Evolutionary conservation across 345 rosid genomes (phyloP).

Genomic region (Citrus trifoliata): DNA sequence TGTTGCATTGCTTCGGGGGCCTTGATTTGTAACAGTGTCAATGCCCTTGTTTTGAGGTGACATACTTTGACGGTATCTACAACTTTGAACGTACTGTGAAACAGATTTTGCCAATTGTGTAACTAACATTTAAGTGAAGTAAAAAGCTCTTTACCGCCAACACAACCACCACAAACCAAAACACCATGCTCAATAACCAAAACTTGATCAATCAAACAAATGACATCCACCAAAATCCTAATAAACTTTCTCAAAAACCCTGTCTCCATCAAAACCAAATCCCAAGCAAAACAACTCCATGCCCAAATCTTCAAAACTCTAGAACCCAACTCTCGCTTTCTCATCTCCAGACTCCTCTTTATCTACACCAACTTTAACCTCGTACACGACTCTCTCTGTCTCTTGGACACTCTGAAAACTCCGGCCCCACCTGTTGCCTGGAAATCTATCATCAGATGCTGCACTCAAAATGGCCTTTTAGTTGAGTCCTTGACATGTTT

Average conservation of each 20-base stretch:
- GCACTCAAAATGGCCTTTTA: conserved; percentile 42
- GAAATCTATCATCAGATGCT: conserved; percentile 71
- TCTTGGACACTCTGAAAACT: conserved; percentile 42
- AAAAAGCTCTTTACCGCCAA: no score
- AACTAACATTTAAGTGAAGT: no score
- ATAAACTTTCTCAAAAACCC: conserved; percentile 40
- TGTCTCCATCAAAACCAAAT: conserved; percentile 28
- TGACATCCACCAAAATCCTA: conserved; percentile 36
- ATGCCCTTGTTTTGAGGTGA: no score
- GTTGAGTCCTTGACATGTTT: conserved; percentile 46
- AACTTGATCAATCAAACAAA: background rate
- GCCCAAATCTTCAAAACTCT: conserved; percentile 58
- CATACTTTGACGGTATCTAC: no score
- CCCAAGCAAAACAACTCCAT: conserved; percentile 66
- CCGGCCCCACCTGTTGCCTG: conserved; percentile 63
- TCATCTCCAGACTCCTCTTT: conserved; percentile 48
- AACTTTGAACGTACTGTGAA: conserved; percentile 7
- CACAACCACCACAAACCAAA: no score
- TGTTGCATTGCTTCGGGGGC: background rate
- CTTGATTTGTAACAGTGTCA: background rate
- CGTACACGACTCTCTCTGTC: conserved; percentile 40
- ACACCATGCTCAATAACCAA: background rate
- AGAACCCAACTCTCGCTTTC: conserved; percentile 29
- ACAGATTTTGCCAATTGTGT: no score
- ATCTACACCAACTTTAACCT: conserved; percentile 59